A percentile compares a stretch with the other conserved stretches of the same genome.
Evolutionary conservation across 352 stramenopile genomes (phyloP).

Genomic region (Pythium guiyangense): DNA sequence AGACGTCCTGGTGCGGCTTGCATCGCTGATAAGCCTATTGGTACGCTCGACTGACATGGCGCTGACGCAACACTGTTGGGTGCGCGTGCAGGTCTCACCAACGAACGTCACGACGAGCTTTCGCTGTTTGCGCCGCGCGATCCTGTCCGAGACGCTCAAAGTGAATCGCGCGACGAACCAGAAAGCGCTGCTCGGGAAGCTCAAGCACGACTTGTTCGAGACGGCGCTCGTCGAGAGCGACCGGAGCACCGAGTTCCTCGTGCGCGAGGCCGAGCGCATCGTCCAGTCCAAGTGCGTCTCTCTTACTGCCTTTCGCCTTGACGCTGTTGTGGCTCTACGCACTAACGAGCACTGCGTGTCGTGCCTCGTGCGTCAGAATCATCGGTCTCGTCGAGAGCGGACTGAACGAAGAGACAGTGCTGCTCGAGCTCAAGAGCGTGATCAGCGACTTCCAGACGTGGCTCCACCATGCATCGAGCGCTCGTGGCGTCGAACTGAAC

Average conservation of each 20-base stretch:
- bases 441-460: conserved; percentile 52
- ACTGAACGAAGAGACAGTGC: conserved; percentile 48
- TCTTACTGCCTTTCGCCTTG: not conserved
- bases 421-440: conserved; percentile 53
- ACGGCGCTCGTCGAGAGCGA: conserved; percentile 35
- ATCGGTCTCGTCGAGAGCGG: conserved; percentile 63
- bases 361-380: conserved; percentile 31
- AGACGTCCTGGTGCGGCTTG: conserved; percentile 55
- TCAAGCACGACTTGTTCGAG: conserved; percentile 87
- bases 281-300: conserved; percentile 53
- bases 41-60: not conserved
- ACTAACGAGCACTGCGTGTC: conserved; percentile 4
- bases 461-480: conserved; percentile 17
- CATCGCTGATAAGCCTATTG: not conserved
- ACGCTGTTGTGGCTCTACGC: not conserved
- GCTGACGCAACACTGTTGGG: not conserved
- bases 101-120: conserved; percentile 80
- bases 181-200: conserved; percentile 65
- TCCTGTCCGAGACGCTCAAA: conserved; percentile 62
- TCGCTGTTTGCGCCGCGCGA: conserved; percentile 55
- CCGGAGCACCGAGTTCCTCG: conserved; percentile 25
- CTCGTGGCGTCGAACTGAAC: conserved; percentile 26
- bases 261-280: conserved; percentile 38
- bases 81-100: conserved; percentile 54
- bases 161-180: conserved; percentile 50